These are phyloP conservation scores for Fusarium lateritium DNA, from an alignment of 2,329 filamentous ascomycete species.

Conservation along the genomic window DNA sequence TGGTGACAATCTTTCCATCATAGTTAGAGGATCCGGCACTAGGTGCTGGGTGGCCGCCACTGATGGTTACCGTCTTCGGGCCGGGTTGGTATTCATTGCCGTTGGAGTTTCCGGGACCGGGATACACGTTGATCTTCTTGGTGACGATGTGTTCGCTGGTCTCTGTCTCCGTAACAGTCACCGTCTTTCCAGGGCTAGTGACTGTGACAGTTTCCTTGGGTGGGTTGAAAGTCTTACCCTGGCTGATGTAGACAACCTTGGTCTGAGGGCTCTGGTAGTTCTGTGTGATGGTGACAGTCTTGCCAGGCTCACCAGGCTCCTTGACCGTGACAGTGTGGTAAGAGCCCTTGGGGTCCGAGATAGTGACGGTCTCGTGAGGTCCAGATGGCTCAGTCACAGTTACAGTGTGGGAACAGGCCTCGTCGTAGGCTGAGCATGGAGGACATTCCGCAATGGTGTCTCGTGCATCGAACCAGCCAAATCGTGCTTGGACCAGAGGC, in stretches of 20 bases:
- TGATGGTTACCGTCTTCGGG: slow-evolving; percentile 35
- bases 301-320: slow-evolving; percentile 20
- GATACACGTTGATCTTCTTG: slow-evolving; percentile 38
- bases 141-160: slow-evolving; percentile 43
- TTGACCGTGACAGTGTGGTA: slow-evolving; percentile 40
- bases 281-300: slow-evolving; percentile 38
- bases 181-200: slow-evolving; percentile 43
- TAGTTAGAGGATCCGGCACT: slow-evolving; percentile 30
- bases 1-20: slow-evolving; percentile 28
- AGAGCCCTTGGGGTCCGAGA: slow-evolving; percentile 32
- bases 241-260: slow-evolving; percentile 41
- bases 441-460: slow-evolving; percentile 48
- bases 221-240: slow-evolving; percentile 35
- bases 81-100: slow-evolving; percentile 19
- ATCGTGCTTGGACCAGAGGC: slow-evolving; percentile 48
- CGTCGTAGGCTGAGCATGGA: slow-evolving; percentile 47
- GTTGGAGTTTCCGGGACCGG: slow-evolving; percentile 18
- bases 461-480: slow-evolving; percentile 40
- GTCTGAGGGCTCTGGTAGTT: slow-evolving; percentile 31
- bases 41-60: slow-evolving; percentile 19
- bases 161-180: slow-evolving; percentile 46
- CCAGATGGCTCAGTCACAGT: slow-evolving; percentile 47
- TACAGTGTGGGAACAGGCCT: slow-evolving; percentile 40
- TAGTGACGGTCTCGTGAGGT: slow-evolving; percentile 35
- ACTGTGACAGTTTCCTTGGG: slow-evolving; percentile 50